phyloP scores from a whole-genome alignment of 768 basidiomycete genomes.

The Epithele typhae region DNA sequence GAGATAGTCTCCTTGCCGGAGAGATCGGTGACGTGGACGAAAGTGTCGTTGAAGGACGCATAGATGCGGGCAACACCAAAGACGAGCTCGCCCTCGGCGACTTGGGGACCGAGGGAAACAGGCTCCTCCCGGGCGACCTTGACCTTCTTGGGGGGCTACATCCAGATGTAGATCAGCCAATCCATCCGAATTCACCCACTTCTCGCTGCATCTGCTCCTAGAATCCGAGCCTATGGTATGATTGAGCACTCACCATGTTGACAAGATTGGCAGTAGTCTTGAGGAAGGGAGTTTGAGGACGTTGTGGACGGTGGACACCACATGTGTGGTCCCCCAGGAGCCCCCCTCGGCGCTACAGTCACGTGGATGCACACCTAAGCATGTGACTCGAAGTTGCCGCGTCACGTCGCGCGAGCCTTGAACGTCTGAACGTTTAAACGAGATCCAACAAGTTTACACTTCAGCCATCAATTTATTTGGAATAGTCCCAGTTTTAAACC shows the following conservation, averaged over 20 bases:
- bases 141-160: conserved; percentile 86
- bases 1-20: conserved; percentile 99
- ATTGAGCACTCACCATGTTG: conserved; percentile 34
- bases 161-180: conserved; percentile 45
- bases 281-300: conserved; percentile 17
- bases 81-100: conserved; percentile 93
- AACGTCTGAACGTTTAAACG: too few relatives aligned
- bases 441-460: too few relatives aligned
- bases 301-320: conserved; percentile 10
- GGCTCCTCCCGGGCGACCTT: conserved; percentile 71
- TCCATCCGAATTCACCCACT: conserved; percentile 36
- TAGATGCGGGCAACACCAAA: conserved; percentile 99
- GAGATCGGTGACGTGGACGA: conserved; percentile 98
- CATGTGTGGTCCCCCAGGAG: too few relatives aligned
- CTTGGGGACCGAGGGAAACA: conserved; percentile 91
- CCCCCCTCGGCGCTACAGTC: too few relatives aligned
- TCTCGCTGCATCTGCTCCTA: background rate
- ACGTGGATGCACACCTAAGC: too few relatives aligned
- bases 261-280: conserved; percentile 25
- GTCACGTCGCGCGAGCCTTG: too few relatives aligned
- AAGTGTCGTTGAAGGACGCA: conserved; percentile 99
- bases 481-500: too few relatives aligned
- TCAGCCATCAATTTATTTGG: too few relatives aligned
- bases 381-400: too few relatives aligned
- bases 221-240: too few relatives aligned